Evolutionary conservation across 1,139 yeast species (phyloP).

Genomic region (Protomyces gravidus): DNA sequence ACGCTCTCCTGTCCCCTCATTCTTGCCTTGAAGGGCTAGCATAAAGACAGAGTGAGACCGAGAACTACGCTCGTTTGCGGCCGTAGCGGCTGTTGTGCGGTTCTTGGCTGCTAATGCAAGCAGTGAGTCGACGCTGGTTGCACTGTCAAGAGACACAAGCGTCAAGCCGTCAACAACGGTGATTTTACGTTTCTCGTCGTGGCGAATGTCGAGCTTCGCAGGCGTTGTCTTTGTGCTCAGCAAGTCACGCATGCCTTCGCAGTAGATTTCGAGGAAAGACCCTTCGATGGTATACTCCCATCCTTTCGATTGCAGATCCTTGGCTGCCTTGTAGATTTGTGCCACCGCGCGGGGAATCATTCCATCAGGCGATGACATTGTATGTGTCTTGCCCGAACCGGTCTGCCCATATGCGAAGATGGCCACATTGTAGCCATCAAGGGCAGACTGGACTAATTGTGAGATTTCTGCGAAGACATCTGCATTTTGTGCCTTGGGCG

Average conservation of each 20-base stretch:
- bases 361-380: slow-evolving; percentile 79
- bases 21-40: slow-evolving; percentile 55
- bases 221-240: slow-evolving; percentile 42
- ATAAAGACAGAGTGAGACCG: slow-evolving; percentile 72
- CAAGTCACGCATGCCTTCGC: slow-evolving; percentile 72
- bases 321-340: slow-evolving; percentile 64
- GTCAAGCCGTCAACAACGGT: slow-evolving; percentile 63
- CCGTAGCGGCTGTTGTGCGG: slow-evolving; percentile 78
- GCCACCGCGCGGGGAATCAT: slow-evolving; percentile 74
- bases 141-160: slow-evolving; percentile 48
- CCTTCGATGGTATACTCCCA: slow-evolving; percentile 68
- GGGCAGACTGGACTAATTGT: slow-evolving; percentile 78
- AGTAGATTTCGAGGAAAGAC: slow-evolving; percentile 84
- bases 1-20: slow-evolving; percentile 49
- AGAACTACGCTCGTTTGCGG: slow-evolving; percentile 72
- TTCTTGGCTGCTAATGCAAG: slow-evolving; percentile 56
- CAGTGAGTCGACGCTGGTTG: slow-evolving; percentile 51
- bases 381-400: slow-evolving; percentile 91
- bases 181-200: slow-evolving; percentile 51
- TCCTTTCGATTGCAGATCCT: slow-evolving; percentile 50
- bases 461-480: slow-evolving; percentile 79
- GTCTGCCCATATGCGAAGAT: slow-evolving; percentile 98
- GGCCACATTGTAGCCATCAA: slow-evolving; percentile 80
- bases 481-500: slow-evolving; percentile 50
- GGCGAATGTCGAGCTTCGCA: slow-evolving; percentile 65